Evolutionary conservation across 2,329 filamentous ascomycete genomes (phyloP), one percentile per base, ranked within the genome.

Genomic region (Chrysoporthe puriensis): DNA sequence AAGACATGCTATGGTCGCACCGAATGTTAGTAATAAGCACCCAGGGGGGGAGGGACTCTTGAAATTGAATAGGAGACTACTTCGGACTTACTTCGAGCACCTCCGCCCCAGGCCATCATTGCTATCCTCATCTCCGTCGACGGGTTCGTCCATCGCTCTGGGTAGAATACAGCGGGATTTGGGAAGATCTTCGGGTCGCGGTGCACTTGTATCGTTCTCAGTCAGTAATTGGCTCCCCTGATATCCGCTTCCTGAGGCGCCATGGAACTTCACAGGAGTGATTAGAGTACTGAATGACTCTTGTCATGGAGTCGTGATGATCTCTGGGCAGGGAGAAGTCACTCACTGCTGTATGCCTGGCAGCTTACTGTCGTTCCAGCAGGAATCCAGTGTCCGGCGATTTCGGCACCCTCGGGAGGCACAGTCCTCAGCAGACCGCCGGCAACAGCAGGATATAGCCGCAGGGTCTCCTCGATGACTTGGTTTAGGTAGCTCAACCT

Each of bases 381-480:
- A 0, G 80, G 79, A 6, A 86, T 68, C 60, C 73, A 77, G 63
- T 79, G 76, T 0, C 79, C 82, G 0, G 69, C 75, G 0, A 86
- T 70, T 0, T 73, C 72, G 0, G 77, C 77, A 0, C 83, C 83
- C 3, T 74, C 77, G 0, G 73, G 66, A 0, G 83, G 81, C 0
- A 82, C 79, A 0, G 72, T 64, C 1, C 83, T 76, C 0, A 80
- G 81, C 8, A 85, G 74, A 1, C 74, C 74, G 0, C 76, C 73
- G 0, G 82, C 80, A 2, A 76, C 79, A 2, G 82, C 79, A 0
- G 77, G 73, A 66, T 83, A 81, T 7, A 84, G 70, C 4, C 83
- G 78, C 56, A 85, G 74, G 0, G 80, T 79, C 74, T 86, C 84
- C 1, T 79, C 76, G 50, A 85, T 78, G 40, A 83, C 76, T 8